Percentiles rank a stretch among this genome's conserved stretches.
phyloP scores from a whole-genome alignment of 768 basidiomycete genomes.

The Suillus clintonianus region DNA sequence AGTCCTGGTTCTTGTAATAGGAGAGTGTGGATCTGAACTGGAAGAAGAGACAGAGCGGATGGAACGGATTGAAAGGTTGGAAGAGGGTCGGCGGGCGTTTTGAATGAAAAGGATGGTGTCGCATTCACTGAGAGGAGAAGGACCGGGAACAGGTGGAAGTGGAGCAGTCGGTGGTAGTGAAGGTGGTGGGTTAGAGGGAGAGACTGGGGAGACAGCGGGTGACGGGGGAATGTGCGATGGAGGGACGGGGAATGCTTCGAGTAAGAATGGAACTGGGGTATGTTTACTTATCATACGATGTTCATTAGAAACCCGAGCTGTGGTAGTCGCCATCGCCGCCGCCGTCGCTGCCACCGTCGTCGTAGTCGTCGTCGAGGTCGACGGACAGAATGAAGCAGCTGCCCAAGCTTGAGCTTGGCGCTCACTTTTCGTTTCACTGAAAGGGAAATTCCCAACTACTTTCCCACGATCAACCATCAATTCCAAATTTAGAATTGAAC shows the following conservation, averaged over 20 bases:
- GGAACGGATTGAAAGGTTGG: neutral
- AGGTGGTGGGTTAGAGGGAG: slow-evolving; percentile 49
- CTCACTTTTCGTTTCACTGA: too few relatives aligned
- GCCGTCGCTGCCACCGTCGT: neutral
- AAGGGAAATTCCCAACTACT: neutral
- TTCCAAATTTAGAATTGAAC: too few relatives aligned
- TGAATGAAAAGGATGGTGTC: neutral
- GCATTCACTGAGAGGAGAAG: slow-evolving; percentile 44
- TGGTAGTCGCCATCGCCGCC: neutral
- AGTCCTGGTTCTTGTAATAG: neutral
- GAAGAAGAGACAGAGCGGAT: neutral
- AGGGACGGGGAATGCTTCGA: slow-evolving; percentile 38
- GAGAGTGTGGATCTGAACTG: neutral
- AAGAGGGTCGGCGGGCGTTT: neutral
- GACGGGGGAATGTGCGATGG: slow-evolving; percentile 34
- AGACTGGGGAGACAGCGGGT: slow-evolving; percentile 14
- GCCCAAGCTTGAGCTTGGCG: too few relatives aligned
- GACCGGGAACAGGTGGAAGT: slow-evolving; percentile 67
- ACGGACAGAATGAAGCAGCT: too few relatives aligned
- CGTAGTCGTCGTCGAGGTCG: neutral
- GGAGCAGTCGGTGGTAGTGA: slow-evolving; percentile 58
- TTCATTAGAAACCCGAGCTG: neutral
- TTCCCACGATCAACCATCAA: neutral
- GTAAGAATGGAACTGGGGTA: slow-evolving; percentile 34
- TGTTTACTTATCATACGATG: slow-evolving; percentile 27